These are phyloP conservation scores for Kodamaea neixiangensis DNA, from an alignment of 805 yeast species.

Conservation along the genomic window DNA sequence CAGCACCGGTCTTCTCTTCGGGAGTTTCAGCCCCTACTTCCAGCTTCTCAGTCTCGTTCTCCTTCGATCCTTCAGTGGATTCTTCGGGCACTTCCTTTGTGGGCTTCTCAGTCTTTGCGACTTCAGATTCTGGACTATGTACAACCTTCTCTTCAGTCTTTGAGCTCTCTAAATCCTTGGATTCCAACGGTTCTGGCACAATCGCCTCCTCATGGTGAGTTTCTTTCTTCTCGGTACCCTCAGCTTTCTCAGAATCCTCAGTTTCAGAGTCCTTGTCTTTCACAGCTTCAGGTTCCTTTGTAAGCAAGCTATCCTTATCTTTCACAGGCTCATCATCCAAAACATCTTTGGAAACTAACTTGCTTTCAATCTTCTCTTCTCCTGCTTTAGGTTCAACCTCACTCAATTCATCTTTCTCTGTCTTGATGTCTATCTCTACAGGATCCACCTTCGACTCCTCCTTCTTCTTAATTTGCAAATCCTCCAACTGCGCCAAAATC, in stretches of 20 bases:
- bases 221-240: neutral
- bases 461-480: slow-evolving; percentile 3
- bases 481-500: slow-evolving; percentile 8
- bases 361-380: no score
- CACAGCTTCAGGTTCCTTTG: neutral
- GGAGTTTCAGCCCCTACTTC: neutral
- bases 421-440: slow-evolving; percentile 6
- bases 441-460: neutral
- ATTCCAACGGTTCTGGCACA: neutral
- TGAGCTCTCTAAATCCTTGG: neutral
- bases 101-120: neutral
- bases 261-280: neutral
- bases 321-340: neutral
- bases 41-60: neutral
- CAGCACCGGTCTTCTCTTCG: slow-evolving; percentile 5
- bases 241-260: neutral
- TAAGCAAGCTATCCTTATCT: neutral
- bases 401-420: neutral
- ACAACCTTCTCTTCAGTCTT: neutral
- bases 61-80: neutral
- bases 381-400: slow-evolving; percentile 3
- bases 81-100: neutral
- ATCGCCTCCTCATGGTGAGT: neutral
- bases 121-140: neutral
- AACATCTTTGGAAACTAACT: neutral